Base-by-base conservation (phyloP, 1,284 basidiomycete species). In the Ustilago lituana region DNA sequence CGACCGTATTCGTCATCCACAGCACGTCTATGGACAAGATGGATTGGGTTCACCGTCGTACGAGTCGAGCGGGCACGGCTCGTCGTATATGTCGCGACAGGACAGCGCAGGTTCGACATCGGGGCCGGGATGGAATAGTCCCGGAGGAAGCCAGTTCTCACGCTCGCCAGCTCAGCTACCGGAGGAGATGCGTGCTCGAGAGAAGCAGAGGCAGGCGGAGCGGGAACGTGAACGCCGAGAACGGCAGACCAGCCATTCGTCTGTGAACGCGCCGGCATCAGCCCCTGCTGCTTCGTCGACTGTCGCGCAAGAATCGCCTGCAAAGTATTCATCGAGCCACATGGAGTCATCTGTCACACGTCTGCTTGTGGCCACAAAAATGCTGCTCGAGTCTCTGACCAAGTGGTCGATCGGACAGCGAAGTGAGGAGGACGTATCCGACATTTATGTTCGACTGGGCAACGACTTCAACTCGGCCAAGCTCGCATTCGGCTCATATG, bases 401-500 rank as follows among this genome's bases (percentile, higher is more conserved):
- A 86, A 89, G 83, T 81, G 79, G 79, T 77, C 76, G 10, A 45
- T 87, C 53, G 85, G 88, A 41, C 86, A 89, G 64, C 86, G 92
- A 62, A 86, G 88, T 51, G 95, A 98, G 80, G 85, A 85, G 12
- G 85, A 92, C 74, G 94, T 98, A 73, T 96, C 93, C 85, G 93
- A 98, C 83, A 91, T 96, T 56, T 98, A 98, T 83, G 96, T 98
- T 50, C 88, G 90, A 43, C 86, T 98, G 17, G 95, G 95, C 19
- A 98, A 98, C 83, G 94, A 97, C 79, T 98, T 98, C 85, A 97
- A 97, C 82, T 88, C 89, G 17, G 94, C 94, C 23, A 92, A 94
- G 33, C 87, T 89, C 49, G 93, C 94, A 1, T 98, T 98, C 82
- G 87, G 87, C 10, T 85, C 87, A 20, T 93, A 90, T 71, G 89